Conservation (phyloP, 2,329 filamentous ascomycete species). For the Ceratocystis albifundus region DNA sequence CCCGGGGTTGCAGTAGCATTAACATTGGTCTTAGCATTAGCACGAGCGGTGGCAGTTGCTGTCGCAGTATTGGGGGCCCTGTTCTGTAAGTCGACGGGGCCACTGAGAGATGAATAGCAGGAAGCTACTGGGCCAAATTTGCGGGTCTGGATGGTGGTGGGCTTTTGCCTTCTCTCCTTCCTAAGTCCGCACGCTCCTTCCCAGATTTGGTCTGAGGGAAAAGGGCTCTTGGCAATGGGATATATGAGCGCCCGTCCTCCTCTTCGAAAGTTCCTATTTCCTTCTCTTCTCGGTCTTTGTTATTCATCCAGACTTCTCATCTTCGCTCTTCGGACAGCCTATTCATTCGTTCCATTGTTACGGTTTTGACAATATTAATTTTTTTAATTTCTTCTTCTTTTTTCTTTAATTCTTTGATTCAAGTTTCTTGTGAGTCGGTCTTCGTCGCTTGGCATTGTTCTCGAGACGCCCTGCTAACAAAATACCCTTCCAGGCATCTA, state of each 20-base stretch:
- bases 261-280: not conserved
- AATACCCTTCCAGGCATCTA: not conserved
- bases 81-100: not conserved
- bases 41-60: constrained; percentile 2
- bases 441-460: not conserved
- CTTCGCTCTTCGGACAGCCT: not conserved
- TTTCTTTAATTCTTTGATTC: constrained; percentile 4
- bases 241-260: constrained; percentile 7
- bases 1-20: constrained; percentile 5
- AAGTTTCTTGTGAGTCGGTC: not conserved
- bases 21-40: constrained; percentile 2
- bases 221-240: constrained; percentile 5
- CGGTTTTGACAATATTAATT: constrained; percentile 1
- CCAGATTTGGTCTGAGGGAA: not conserved
- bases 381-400: constrained; percentile 10
- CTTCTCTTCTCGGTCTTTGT: not conserved
- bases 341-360: constrained; percentile 8
- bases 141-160: not conserved
- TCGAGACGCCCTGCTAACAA: not conserved
- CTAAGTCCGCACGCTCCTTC: not conserved
- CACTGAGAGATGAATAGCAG: not conserved
- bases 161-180: not conserved
- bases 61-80: not conserved
- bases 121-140: not conserved
- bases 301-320: not conserved